Base-by-base conservation (phyloP, 495 filamentous ascomycete genomes). In the Penicillium argentinense region DNA sequence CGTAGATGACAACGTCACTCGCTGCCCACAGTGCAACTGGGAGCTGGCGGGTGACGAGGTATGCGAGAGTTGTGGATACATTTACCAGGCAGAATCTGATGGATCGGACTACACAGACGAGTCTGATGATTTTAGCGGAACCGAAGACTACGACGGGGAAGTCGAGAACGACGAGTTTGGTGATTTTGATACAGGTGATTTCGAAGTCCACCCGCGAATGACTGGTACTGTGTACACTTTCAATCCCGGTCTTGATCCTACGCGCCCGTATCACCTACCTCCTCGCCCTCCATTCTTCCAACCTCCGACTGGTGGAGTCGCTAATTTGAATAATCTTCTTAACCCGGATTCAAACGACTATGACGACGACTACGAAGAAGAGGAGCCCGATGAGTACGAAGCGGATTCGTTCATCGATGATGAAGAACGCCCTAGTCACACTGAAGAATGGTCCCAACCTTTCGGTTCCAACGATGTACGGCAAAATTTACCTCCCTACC, bases 21-120 rank as follows among this genome's bases (percentile, higher is more conserved):
- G 85, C 34, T 89, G 85, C 55, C 85, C 85, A 12, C 27, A 54
- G 8, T 89, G 85, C 50, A 52, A 64, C 19, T 87, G 81, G 81
- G 85, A 89, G 60, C 68, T 88, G 9, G 69, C 68, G 41, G 80
- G 81, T 40, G 76, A 75, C 29, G 66, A 74, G 19, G 55, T 62
- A 4, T 89, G 85, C 46, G 45, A 47, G 24, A 67, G 69, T 4
- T 89, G 85, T 49, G 77, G 75, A 16, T 63, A 57, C 36, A 16
- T 16, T 26, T 72, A 74, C 18, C 66, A 61, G 9, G 66, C 71
- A n/a, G 67, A 72, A 33, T 65, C 67, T 2, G 71, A 68, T 11
- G 52, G 51, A 19, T 65, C 62, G 11, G 66, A 66, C 38, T 59
- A 54, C 33, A 64, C 58, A 45, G 58, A 57, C 12, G 33, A 36